phyloP scores from a whole-genome alignment of 2,329 filamentous ascomycete species.

The Arthrobotrys sinensis region DNA sequence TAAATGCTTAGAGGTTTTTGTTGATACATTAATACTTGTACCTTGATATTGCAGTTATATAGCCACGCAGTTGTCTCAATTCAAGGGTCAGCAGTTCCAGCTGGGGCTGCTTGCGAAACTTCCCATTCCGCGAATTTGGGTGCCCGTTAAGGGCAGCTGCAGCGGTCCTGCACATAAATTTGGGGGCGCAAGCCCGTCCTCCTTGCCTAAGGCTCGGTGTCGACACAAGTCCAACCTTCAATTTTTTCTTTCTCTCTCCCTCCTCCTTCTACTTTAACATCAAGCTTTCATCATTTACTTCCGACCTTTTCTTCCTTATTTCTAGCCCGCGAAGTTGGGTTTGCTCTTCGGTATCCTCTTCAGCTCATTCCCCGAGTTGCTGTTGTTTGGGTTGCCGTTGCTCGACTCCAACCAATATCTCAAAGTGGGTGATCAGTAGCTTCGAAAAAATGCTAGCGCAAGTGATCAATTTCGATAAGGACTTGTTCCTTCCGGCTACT shows the following conservation, averaged over 20 bases:
- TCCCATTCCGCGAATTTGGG: constrained; percentile 13
- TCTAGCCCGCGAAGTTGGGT: neutral
- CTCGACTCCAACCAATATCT: neutral
- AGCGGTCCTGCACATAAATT: constrained; percentile 24
- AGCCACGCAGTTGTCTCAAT: constrained; percentile 14
- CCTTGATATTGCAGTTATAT: constrained; percentile 20
- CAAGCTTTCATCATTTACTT: neutral
- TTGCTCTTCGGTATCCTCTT: constrained; percentile 1
- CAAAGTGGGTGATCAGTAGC: neutral
- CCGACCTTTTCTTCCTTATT: neutral
- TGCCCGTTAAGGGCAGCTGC: constrained; percentile 23
- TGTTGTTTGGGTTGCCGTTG: constrained; percentile 7
- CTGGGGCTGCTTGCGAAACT: constrained; percentile 20
- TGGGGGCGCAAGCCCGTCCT: constrained; percentile 9
- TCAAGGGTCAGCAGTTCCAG: constrained; percentile 19
- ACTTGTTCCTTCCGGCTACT: constrained; percentile 10
- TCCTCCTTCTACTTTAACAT: constrained; percentile 11
- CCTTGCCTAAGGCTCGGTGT: constrained; percentile 7
- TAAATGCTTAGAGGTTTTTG: neutral
- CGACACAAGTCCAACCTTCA: constrained; percentile 15
- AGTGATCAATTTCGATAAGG: constrained; percentile 15
- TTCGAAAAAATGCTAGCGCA: constrained; percentile 31
- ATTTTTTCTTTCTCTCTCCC: neutral
- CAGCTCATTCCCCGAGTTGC: constrained; percentile 5
- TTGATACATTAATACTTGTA: neutral